Evolutionary conservation across 2,329 filamentous ascomycete genomes (phyloP), one percentile per base, ranked within the genome.

Genomic region (Aspergillus quadricinctus): DNA sequence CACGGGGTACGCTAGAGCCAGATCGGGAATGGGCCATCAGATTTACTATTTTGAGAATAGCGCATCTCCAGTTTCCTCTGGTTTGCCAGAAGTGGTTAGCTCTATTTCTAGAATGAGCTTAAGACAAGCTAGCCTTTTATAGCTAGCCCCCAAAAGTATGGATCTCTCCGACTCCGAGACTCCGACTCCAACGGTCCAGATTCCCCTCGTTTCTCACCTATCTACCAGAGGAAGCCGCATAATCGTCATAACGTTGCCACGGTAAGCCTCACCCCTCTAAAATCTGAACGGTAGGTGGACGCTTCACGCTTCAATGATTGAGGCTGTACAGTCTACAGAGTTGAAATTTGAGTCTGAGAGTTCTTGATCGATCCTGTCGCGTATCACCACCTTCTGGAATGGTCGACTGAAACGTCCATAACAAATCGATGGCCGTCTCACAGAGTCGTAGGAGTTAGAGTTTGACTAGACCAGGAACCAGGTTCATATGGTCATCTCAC

Each of bases 1-100:
- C 68, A 71, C 68, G 66, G 57, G 69, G 61, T 54, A 35, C 61
- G 48, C 58, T 61, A 61, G 46, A 31, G 51, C 57, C 35, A 28
- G 54, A 66, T 62, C 49, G 25, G 55, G 61, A 43, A 19, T 59
- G 57, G 50, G 21, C 52, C 59, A 50, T 56, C 59, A 55, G 56
- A 48, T 58, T 59, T 37, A 11, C 62, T 57, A 51, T 48, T 58
- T 61, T 59, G n/a, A 59, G 63, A 46, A 50, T 68, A 66, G 67
- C 50, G 56, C 25, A 21, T 49, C 48, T 61, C 55, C 56, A 40
- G 50, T 10, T 28, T 1, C 3, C 41, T 11, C 37, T 55, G 23
- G 49, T 52, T 51, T 56, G 27, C 56, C 40, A 9, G 14, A 54
- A 27, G 10, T 41, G 57, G 58, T 49, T 60, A 37, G 43, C 52